Percentiles rank a stretch among this genome's conserved stretches.
Evolutionary conservation across 768 basidiomycete species (phyloP).

Genomic region (Podaxis sp.): DNA sequence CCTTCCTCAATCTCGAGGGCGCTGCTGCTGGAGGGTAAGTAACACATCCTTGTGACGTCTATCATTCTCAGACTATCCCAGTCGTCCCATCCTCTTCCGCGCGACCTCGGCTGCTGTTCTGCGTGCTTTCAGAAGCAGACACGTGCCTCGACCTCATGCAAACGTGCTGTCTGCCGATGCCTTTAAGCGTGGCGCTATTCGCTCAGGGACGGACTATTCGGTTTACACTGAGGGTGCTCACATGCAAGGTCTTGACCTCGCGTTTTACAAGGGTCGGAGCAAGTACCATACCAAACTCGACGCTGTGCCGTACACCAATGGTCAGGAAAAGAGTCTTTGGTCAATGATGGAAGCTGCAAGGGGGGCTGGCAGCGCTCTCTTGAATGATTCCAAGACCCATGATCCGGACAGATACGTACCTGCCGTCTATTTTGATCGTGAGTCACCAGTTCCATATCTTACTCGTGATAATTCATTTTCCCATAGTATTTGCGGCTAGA

Average conservation of each 20-base stretch:
- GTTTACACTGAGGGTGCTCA: constrained; percentile 50
- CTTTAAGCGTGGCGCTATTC: constrained; percentile 61
- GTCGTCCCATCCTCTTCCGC: constrained; percentile 77
- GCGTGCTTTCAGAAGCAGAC: constrained; percentile 42
- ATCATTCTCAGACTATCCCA: constrained; percentile 24
- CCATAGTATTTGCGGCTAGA: constrained; percentile 54
- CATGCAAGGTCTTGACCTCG: constrained; percentile 73
- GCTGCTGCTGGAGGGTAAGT: constrained; percentile 74
- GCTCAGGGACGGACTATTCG: constrained; percentile 71
- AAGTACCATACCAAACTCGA: constrained; percentile 79
- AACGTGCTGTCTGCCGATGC: constrained; percentile 70
- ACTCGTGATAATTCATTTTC: neutral
- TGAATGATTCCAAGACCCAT: constrained; percentile 31
- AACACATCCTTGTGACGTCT: neutral
- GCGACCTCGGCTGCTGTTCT: constrained; percentile 59
- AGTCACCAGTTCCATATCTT: constrained; percentile 23
- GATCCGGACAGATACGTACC: constrained; percentile 9
- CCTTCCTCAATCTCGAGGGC: constrained; percentile 83
- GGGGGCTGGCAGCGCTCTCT: constrained; percentile 52
- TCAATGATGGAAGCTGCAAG: constrained; percentile 71
- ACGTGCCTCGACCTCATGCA: constrained; percentile 67
- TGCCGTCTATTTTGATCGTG: constrained; percentile 73
- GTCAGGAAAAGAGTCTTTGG: constrained; percentile 60
- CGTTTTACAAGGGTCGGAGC: constrained; percentile 74
- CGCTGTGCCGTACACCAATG: constrained; percentile 55